Percentiles rank a stretch among this genome's conserved stretches.
These are phyloP conservation scores for Pythium periplocum DNA, from an alignment of 352 stramenopile species.

Conservation along the genomic window DNA sequence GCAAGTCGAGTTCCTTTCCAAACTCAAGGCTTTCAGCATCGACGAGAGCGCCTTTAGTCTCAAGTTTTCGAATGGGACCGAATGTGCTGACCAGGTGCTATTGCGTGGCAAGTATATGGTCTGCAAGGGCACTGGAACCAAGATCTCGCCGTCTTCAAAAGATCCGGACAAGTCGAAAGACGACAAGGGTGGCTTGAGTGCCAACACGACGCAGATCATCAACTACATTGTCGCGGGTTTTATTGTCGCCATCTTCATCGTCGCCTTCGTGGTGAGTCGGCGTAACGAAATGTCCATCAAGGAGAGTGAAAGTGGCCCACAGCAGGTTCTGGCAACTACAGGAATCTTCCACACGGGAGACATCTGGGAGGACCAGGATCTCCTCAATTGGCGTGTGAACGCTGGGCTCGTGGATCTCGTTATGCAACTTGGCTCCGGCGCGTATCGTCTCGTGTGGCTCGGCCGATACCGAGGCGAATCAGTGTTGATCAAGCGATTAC, in stretches of 20 bases:
- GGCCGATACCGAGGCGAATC: constrained; percentile 15
- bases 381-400: constrained; percentile 15
- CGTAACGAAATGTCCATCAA: too few species aligned
- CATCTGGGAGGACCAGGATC: constrained; percentile 21
- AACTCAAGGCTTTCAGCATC: constrained; percentile 15
- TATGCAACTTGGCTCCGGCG: constrained; percentile 17
- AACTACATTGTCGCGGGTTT: background rate
- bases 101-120: constrained; percentile 14
- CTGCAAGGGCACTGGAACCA: constrained; percentile 4
- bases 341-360: constrained; percentile 9
- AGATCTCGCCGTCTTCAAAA: too few species aligned
- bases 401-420: constrained; percentile 19
- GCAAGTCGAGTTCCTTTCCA: constrained; percentile 13
- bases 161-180: too few species aligned
- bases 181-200: too few species aligned
- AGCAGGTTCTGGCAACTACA: constrained; percentile 5
- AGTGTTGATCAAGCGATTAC: constrained; percentile 18
- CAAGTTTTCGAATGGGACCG: too few species aligned
- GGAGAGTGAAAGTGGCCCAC: background rate
- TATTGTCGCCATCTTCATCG: background rate
- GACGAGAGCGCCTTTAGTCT: constrained; percentile 1
- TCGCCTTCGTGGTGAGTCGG: background rate
- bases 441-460: constrained; percentile 16
- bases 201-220: background rate
- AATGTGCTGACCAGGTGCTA: constrained; percentile 7